phyloP scores from a whole-genome alignment of 2,329 filamentous ascomycete genomes.

The Aureobasidium sp. region DNA sequence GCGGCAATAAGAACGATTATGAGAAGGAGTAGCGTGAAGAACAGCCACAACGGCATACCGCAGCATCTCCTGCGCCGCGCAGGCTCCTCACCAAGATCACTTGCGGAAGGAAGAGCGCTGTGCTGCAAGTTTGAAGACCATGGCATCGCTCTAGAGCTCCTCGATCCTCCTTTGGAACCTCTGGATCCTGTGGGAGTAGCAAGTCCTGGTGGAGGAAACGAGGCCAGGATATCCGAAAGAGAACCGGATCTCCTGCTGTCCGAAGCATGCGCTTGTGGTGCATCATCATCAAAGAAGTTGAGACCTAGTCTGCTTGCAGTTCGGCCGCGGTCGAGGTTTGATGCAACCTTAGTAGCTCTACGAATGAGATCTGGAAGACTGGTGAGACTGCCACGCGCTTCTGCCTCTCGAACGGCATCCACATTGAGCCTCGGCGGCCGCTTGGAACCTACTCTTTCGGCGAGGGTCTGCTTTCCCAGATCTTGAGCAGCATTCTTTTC shows the following conservation, averaged over 20 bases:
- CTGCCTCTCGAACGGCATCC: constrained; percentile 70
- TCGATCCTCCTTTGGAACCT: constrained; percentile 10
- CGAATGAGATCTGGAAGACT: constrained; percentile 87
- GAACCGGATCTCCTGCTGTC: constrained; percentile 41
- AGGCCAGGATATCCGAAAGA: constrained; percentile 57
- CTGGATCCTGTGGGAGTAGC: constrained; percentile 26
- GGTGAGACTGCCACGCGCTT: constrained; percentile 81
- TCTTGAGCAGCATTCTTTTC: background rate
- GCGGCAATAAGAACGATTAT: constrained; percentile 67
- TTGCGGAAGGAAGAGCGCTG: constrained; percentile 15
- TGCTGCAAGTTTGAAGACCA: constrained; percentile 17
- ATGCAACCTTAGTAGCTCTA: constrained; percentile 76
- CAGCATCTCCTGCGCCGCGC: constrained; percentile 57
- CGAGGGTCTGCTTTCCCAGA: constrained; percentile 27
- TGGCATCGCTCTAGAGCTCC: background rate
- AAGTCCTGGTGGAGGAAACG: constrained; percentile 54
- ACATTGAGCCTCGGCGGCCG: constrained; percentile 71
- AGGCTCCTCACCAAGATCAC: constrained; percentile 14
- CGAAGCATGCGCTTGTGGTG: background rate
- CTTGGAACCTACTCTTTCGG: constrained; percentile 35
- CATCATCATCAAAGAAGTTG: constrained; percentile 38
- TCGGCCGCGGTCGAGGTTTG: constrained; percentile 77
- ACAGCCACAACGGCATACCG: constrained; percentile 73
- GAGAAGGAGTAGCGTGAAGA: constrained; percentile 59
- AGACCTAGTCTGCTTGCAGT: constrained; percentile 54